These are phyloP conservation scores for Aplosporella prunicola DNA, from an alignment of 2,329 filamentous ascomycete species.

Conservation along the genomic window DNA sequence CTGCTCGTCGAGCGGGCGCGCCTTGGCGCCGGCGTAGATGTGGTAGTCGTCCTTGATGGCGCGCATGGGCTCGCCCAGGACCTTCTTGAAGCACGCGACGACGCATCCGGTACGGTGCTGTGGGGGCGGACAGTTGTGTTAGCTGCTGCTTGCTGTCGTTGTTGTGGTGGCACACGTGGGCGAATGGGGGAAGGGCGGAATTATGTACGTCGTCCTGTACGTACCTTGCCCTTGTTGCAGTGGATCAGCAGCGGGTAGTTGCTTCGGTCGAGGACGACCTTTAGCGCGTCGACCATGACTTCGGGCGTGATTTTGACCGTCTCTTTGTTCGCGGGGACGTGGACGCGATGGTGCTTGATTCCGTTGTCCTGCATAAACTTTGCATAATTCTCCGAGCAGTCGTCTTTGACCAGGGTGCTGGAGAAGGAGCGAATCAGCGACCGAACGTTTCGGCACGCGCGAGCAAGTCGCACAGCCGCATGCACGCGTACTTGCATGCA, in stretches of 20 bases:
- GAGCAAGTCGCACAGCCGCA: too few species aligned
- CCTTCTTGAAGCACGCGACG: slow-evolving; percentile 67
- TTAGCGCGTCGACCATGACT: slow-evolving; percentile 60
- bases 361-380: slow-evolving; percentile 55
- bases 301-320: slow-evolving; percentile 29
- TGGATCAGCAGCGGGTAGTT: slow-evolving; percentile 80
- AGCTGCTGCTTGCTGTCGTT: background rate
- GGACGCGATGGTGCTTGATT: slow-evolving; percentile 65
- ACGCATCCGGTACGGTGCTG: slow-evolving; percentile 84
- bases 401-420: slow-evolving; percentile 43
- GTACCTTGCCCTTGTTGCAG: slow-evolving; percentile 80
- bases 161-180: background rate
- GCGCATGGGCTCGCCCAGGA: slow-evolving; percentile 56
- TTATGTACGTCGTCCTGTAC: too few species aligned
- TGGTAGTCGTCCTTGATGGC: slow-evolving; percentile 65
- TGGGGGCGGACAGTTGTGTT: background rate
- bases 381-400: slow-evolving; percentile 38
- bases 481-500: too few species aligned
- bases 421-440: slow-evolving; percentile 29
- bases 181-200: background rate
- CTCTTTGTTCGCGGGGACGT: slow-evolving; percentile 84
- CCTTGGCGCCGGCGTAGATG: slow-evolving; percentile 46
- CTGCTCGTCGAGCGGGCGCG: slow-evolving; percentile 37
- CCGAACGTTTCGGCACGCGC: too few species aligned
- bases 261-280: slow-evolving; percentile 57